Base-by-base conservation (phyloP, 2,329 filamentous ascomycete genomes). In the Emmonsia crescens region DNA sequence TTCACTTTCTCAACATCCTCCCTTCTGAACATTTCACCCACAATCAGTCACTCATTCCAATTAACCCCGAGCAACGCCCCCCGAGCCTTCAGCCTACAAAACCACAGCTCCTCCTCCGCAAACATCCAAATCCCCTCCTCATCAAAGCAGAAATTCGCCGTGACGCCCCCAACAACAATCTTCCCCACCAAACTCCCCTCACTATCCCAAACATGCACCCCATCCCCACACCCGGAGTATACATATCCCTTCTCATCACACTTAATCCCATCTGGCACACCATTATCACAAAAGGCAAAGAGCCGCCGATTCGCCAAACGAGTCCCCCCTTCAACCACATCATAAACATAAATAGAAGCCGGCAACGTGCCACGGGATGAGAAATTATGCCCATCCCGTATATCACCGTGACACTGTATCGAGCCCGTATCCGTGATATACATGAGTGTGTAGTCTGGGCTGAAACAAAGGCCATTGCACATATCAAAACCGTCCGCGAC, bases 221-320 rank as follows among this genome's bases (percentile, higher is more conserved):
- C 82, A 66, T 84, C 81, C 0, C 79, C 80, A 62, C 79, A 81
- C 0, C 78, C 80, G 10, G 77, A 76, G 71, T 82, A 84, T 0
- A 85, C 78, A 67, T 83, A 83, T 8, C 82, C 82, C n/a, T 76
- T 67, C 0, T 73, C 74, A 67, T 84, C 82, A 52, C 77, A 77
- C 63, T 81, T 79, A 60, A 82, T 70, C 16, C 72, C 71, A 49
- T 68, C 66, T 3, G 82, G 80, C 5, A 78, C 73, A 0, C 80
- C 80, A 0, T 71, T 70, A 40, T 76, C 74, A 0, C 78, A 76
- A 63, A 78, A 80, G 1, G 82, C 78, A 65, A 85, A 85, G 0
- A 83, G 68, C 29, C 80, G 78, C 56, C 76, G 76, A 67, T 83
- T 82, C 0, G 68, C 66, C 12, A 84, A 70, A 59, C 79, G 80